Base-by-base conservation (phyloP, 352 stramenopile genomes). In the Globisporangium irregulare region DNA sequence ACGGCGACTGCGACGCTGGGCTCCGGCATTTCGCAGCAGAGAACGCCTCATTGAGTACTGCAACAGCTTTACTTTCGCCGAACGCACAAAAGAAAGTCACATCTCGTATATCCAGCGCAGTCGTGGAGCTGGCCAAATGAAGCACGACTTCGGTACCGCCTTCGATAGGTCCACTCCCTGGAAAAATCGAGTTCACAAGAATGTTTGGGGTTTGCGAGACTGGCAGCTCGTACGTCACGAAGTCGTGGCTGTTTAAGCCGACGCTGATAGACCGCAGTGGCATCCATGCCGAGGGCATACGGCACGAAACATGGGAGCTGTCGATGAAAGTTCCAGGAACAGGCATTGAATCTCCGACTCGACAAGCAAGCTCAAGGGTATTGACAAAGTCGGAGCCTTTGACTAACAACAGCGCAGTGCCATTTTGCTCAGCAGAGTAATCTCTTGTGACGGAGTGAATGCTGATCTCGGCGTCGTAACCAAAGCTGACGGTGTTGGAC, bases 201-300 rank as follows among this genome's bases (percentile, higher is more conserved):
- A 69, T 62, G n/a, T 65, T 72, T 5, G 55, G 29, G 4, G 61
- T 32, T n/a, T 75, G 75, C 2, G 53, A 36, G 7, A 79, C 32
- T 9, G 32, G 9, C 1, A 34, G 14, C 0, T 66, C 58, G 54
- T 67, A 72, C 54, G 67, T 72, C 0, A 74, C 69, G 25, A 84
- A 77, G 22, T 88, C 80, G 3, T 75, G 27, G 1, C 74, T 73
- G 57, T 88, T 86, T 34, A 78, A 70, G 50, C 71, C 84, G 3
- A 85, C 63, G 1, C 74, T 74, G 38, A 86, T 20, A 6, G 6
- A 34, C 9, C 38, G 20, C 41, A 25, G 12, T 15, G 63, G 27
- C 0, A 6, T 12, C 53, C 48, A 25, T 29, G 43, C 15, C 27
- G 27, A 36, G 12, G 62, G 67, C 14, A 59, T 27, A 4, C n/a